Evolutionary conservation across 129 eudicot genomes (phyloP), one percentile per base, ranked within the genome.

Genomic region (Escallonia rubra): DNA sequence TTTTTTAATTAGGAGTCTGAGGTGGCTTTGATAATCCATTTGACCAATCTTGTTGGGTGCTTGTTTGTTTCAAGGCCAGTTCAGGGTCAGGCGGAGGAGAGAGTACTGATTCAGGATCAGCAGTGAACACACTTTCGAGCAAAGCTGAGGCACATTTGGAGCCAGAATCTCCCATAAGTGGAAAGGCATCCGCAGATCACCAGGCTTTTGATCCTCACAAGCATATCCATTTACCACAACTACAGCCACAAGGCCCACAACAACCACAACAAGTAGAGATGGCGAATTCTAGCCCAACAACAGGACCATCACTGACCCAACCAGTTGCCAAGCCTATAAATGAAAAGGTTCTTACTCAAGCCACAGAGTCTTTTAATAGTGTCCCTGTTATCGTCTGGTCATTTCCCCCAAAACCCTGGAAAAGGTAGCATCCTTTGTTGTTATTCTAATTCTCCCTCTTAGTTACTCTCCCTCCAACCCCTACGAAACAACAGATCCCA

Each of bases 91-190:
- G 84, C 67, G 86, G 78, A 12, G 66, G 55, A 39, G 78, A 61
- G 52, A 59, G 74, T 73, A 85, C 76, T 61, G 86, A 90, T 77
- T 72, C 78, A 16, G 96, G 86, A 81, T 92, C 95, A 74, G 87
- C 67, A 64, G 79, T 85, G 63, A 81, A 86, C 56, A 76, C 91
- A 66, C 40, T 78, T 66, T 74, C 86, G 47, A 74, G 81, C 66
- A 76, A 71, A 53, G 72, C 79, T 47, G 78, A 76, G 10, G 56
- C 72, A 12, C 79, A 73, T 23, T 59, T 79, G 14, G 81, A 82
- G 58, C 80, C 90, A 57, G 98, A 93, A 61, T 89, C 98, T 43
- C 92, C 87, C 10, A 73, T 86, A 23, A 86, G 91, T 63, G 74
- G 78, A 74, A 82, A 78, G 62, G 60, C 80, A 44, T 74, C 79